Conservation (phyloP, 768 basidiomycete genomes). For the Mrakia frigida region DNA sequence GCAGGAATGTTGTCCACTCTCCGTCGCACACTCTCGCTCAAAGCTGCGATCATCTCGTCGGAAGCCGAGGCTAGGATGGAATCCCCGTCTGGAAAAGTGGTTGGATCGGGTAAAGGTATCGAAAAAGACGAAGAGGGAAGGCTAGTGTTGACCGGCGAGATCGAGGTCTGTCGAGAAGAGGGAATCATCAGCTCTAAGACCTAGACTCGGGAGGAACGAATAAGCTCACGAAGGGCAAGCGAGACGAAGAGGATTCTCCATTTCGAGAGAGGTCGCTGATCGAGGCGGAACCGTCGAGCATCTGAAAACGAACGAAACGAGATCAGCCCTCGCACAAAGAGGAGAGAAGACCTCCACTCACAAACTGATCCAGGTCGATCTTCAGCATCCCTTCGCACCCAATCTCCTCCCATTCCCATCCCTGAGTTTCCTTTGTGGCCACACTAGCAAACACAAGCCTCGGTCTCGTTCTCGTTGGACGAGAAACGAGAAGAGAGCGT, state of each 20-base stretch:
- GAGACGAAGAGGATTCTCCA: neutral
- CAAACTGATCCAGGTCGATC: constrained; percentile 5
- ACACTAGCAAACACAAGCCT: constrained; percentile 54
- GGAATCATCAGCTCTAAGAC: constrained; percentile 37
- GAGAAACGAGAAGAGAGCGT: constrained; percentile 72
- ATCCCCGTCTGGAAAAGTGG: constrained; percentile 7
- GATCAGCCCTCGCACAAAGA: neutral
- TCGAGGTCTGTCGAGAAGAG: constrained; percentile 23
- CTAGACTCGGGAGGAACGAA: neutral
- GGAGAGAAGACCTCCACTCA: neutral
- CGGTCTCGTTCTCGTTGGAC: constrained; percentile 51
- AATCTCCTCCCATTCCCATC: constrained; percentile 27
- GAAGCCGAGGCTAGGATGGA: constrained; percentile 48
- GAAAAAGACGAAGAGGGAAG: constrained; percentile 22
- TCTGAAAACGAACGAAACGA: neutral
- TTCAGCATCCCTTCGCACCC: neutral
- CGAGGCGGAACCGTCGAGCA: neutral
- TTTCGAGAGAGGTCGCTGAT: neutral
- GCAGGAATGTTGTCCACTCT: constrained; percentile 66
- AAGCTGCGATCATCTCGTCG: constrained; percentile 36
- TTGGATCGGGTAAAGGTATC: neutral
- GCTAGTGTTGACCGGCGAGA: constrained; percentile 34
- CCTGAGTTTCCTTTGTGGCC: neutral
- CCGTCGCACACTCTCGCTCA: constrained; percentile 64
- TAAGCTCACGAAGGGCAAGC: neutral